Evolutionary conservation across 495 filamentous ascomycete species (phyloP), one percentile per base, ranked within the genome.

Genomic region (Astrothelium subdiscretum): DNA sequence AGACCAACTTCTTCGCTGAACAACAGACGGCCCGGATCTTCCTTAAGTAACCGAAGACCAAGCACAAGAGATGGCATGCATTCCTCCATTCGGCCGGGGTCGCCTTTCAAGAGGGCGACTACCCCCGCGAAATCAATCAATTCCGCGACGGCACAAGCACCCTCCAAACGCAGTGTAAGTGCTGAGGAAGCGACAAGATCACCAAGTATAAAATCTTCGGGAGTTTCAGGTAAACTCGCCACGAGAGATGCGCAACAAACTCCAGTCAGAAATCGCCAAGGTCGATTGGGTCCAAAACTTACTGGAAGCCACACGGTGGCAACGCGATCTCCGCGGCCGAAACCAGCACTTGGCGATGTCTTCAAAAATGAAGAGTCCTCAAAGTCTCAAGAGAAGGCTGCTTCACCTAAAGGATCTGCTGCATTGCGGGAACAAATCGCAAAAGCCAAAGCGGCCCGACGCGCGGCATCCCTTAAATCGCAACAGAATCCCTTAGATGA

Each of bases 381-480:
- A 8, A 27, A 29, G 58, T 62, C 62, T 10, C 62, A 61, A 60
- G 62, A 51, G 5, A 67, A 65, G 42, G 63, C 51, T 42, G 43
- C 54, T 22, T 35, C 59, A 29, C 64, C 68, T 26, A 64, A 81
- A 78, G 67, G 74, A 66, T 97, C 94, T 2, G 80, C 81, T 38
- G 87, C 91, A 1, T 72, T 98, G 51, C 82, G 94, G 20, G 91
- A 97, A 57, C 90, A 88, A 62, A 97, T 98, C 68, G 91, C 92
- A 48, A 94, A 90, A 71, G 94, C 94, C 8, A 96, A 92, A 71
- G 92, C 91, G 12, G 91, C 91, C 38, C 83, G 84, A 57, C 83
- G 86, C 58, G 84, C 83, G 20, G 80, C 82, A 64, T 27, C 75
- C 79, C 66, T 74, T 67, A 67, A 68, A 40, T 64, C 32, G 44